Base-by-base conservation (phyloP, 176 grass and related monocot species). In the Oryza officinalis region DNA sequence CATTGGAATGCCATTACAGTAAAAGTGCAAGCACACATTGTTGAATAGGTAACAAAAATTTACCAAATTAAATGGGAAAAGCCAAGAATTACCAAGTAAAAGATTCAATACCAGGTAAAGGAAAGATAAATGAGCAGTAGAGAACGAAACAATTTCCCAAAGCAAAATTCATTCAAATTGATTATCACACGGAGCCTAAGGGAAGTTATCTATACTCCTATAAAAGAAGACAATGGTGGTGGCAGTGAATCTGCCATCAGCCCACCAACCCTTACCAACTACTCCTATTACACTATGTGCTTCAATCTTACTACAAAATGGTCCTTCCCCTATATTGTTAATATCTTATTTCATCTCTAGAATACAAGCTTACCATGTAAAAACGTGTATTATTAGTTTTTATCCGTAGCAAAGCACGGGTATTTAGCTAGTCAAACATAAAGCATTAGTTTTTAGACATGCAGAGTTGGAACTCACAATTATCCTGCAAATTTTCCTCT, bases 1-100 rank as follows among this genome's bases (percentile, higher is more conserved):
- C 40, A 80, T 1, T 27, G 10, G 52, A 75, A 84, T 30, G 79
- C 18, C 23, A 79, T 64, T 32, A 70, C 31, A 79, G 31, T 84
- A 84, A 41, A 65, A 84, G 4, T 61, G 23, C 50, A 79, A 28
- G 30, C 38, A 46, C 31, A 87, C 69, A 2, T 8, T 44, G 80
- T 54, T n/a, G 10, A 87, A 31, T 28, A 40, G 12, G 63, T 32
- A 10, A 77, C 30, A 44, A 46, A 59, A 1, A 26, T 77, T 22
- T 68, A 90, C 63, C 26, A 68, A 67, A 65, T 27, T 54, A 72
- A 74, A 35, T 20, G 2, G 18, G 13, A 13, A 27, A 68, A 72
- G 22, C 8, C 38, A 86, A 57, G 10, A 74, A 23, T 49, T 28
- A 46, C 14, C 18, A 32, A 80, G 15, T 33, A 40, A 18, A 28